Percentiles rank a stretch among this genome's conserved stretches.
These are phyloP conservation scores for Chlamydomonas incerta DNA, from an alignment of 139 green algal species.

Conservation along the genomic window DNA sequence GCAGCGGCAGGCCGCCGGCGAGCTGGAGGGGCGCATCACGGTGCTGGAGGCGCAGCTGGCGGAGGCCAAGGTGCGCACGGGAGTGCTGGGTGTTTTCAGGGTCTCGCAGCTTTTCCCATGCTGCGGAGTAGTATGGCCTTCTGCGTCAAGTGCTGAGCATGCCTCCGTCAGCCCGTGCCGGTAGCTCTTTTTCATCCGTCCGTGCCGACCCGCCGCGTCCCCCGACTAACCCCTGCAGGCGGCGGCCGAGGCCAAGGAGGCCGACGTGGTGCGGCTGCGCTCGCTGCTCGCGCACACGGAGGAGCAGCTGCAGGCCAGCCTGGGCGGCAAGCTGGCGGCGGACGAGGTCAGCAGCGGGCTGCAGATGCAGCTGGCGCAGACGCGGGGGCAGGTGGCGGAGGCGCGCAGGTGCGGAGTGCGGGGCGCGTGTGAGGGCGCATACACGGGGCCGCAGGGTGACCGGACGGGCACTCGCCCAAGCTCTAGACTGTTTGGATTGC, in stretches of 20 bases:
- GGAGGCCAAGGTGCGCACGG: slow-evolving; percentile 29
- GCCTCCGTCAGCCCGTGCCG: too few species aligned
- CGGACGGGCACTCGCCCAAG: too few species aligned
- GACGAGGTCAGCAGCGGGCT: slow-evolving; percentile 31
- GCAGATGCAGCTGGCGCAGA: slow-evolving; percentile 45
- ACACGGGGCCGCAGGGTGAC: too few species aligned
- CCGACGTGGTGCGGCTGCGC: not conserved
- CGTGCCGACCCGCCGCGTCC: not conserved
- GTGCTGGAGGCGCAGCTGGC: not conserved
- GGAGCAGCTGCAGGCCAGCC: slow-evolving; percentile 13
- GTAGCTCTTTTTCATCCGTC: too few species aligned
- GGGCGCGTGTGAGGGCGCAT: too few species aligned
- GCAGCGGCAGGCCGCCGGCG: not conserved
- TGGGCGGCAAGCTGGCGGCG: slow-evolving; percentile 16
- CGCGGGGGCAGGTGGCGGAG: slow-evolving; percentile 16
- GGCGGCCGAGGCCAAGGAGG: not conserved
- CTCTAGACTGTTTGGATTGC: too few species aligned
- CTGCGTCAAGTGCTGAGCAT: too few species aligned
- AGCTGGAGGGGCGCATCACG: not conserved
- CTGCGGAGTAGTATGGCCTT: too few species aligned
- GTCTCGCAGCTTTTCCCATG: too few species aligned
- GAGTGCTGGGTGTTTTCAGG: too few species aligned
- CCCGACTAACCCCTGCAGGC: not conserved
- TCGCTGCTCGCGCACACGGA: not conserved
- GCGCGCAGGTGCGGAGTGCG: slow-evolving; percentile 30